Evolutionary conservation across 768 basidiomycete genomes (phyloP).

Genomic region (Lentinula edodes): DNA sequence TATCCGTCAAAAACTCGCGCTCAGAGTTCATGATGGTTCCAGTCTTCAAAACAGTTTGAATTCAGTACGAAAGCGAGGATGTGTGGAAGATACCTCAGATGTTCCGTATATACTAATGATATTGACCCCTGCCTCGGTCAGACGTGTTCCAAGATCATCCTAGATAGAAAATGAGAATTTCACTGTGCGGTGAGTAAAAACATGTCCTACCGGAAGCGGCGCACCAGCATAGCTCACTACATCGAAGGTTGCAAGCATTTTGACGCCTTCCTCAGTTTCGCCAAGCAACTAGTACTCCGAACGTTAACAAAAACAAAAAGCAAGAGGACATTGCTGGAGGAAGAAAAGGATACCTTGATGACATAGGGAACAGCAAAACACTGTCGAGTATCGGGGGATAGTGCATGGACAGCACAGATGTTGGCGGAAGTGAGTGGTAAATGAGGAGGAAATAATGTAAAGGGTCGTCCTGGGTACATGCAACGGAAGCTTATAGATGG

Average conservation of each 20-base stretch:
- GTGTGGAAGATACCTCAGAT: slow-evolving; percentile 25
- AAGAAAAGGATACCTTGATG: slow-evolving; percentile 19
- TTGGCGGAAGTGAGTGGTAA: slow-evolving; percentile 37
- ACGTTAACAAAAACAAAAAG: background rate
- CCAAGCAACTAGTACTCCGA: slow-evolving; percentile 28
- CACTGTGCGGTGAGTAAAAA: background rate
- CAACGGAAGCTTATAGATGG: slow-evolving; percentile 15
- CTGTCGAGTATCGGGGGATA: slow-evolving; percentile 21
- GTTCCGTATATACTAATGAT: slow-evolving; percentile 44
- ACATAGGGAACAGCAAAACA: slow-evolving; percentile 27
- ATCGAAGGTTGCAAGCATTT: slow-evolving; percentile 35
- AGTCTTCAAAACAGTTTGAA: slow-evolving; percentile 16
- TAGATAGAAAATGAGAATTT: slow-evolving; percentile 1
- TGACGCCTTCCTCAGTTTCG: slow-evolving; percentile 41
- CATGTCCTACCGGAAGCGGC: slow-evolving; percentile 31
- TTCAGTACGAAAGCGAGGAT: background rate
- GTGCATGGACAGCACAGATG: slow-evolving; percentile 26
- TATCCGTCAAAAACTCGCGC: slow-evolving; percentile 43
- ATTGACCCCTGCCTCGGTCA: slow-evolving; percentile 42
- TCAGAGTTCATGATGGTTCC: slow-evolving; percentile 41
- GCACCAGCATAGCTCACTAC: slow-evolving; percentile 49
- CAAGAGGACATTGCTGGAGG: background rate
- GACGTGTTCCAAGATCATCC: slow-evolving; percentile 46
- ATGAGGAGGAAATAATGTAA: slow-evolving; percentile 35
- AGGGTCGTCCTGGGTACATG: slow-evolving; percentile 28